A percentile compares a stretch with the other conserved stretches of the same genome.
Conservation (phyloP, 495 filamentous ascomycete genomes). For the Astrocystis sublimbata region DNA sequence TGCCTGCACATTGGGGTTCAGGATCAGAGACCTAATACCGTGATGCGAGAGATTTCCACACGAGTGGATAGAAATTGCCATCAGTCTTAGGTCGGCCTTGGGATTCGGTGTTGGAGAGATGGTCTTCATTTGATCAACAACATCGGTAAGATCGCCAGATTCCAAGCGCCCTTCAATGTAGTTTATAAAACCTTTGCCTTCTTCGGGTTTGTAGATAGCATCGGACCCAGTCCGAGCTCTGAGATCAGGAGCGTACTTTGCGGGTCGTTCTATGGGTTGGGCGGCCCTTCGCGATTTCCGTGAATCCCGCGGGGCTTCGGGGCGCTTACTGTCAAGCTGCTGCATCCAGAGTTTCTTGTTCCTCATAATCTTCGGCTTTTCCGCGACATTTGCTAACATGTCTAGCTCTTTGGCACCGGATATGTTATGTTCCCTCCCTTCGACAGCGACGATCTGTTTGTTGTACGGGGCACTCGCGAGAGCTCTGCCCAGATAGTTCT, state of each 20-base stretch:
- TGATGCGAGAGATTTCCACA: constrained; percentile 97
- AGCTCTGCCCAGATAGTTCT: constrained; percentile 90
- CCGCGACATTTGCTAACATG: constrained; percentile 66
- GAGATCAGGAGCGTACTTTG: constrained; percentile 44
- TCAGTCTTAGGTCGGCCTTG: constrained; percentile 53
- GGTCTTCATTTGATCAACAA: constrained; percentile 47
- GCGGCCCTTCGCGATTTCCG: constrained; percentile 41
- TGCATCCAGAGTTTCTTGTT: constrained; percentile 74
- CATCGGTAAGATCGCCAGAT: constrained; percentile 59
- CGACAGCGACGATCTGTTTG: constrained; percentile 84
- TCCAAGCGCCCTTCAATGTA: constrained; percentile 63
- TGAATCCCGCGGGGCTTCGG: constrained; percentile 41
- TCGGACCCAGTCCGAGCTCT: constrained; percentile 47
- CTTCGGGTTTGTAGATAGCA: constrained; percentile 46
- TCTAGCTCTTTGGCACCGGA: constrained; percentile 81
- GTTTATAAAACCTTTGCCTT: constrained; percentile 66
- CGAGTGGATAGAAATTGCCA: constrained; percentile 94
- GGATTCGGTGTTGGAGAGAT: constrained; percentile 32
- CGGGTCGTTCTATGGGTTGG: constrained; percentile 35
- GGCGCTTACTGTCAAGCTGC: constrained; percentile 40
- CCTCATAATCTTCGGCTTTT: constrained; percentile 65
- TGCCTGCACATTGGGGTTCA: constrained; percentile 80
- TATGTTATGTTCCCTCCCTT: constrained; percentile 83
- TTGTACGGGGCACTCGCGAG: constrained; percentile 84
- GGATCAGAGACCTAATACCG: constrained; percentile 77